Base-by-base conservation (phyloP, 2,329 filamentous ascomycete species). In the Penicillium sp. region DNA sequence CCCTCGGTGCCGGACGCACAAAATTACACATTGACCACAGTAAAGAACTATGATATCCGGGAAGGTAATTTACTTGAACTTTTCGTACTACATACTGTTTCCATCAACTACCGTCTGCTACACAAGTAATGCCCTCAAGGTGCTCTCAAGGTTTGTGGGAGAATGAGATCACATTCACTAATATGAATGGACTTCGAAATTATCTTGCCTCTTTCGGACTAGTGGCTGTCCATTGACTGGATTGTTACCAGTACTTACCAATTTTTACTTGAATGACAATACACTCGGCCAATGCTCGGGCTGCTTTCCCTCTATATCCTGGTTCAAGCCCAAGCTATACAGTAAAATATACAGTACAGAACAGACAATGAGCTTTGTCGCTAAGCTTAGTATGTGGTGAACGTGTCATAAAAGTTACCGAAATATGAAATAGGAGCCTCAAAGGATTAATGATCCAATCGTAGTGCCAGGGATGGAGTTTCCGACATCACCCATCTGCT, bases 1-100 rank as follows among this genome's bases (percentile, higher is more conserved):
- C 47, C 52, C 46, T 58, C 56, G 56, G 58, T 56, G 59, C 59
- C 59, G 55, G 50, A 62, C 41, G 54, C 60, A 56, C 50, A 45
- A 44, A 46, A 33, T 26, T 12, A 46, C 15, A 26, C 40, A 42
- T 26, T 29, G 43, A 44, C 41, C 41, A 44, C 25, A 12, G 9
- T 45, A 18, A 20, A 40, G 18, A 12, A 40, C 15, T 40, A 40
- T 14, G 37, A 40, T 14, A 40, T 40, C 37, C 27, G 44, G 18
- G 26, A 6, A 29, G n/a, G n/a, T 18, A 46, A 31, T 26, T 49
- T 20, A 37, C 23, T 23, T 26, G 22, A 14, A 47, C 26, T 33
- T 7, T 45, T 45, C 20, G 31, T 40, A 40, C 37, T 40, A 40
- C 37, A 40, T 22, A 12, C n/a, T n/a, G 7, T 18, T 27, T 27